Evolutionary conservation across 495 filamentous ascomycete species (phyloP).

Genomic region (Hypoxylon trugodes): DNA sequence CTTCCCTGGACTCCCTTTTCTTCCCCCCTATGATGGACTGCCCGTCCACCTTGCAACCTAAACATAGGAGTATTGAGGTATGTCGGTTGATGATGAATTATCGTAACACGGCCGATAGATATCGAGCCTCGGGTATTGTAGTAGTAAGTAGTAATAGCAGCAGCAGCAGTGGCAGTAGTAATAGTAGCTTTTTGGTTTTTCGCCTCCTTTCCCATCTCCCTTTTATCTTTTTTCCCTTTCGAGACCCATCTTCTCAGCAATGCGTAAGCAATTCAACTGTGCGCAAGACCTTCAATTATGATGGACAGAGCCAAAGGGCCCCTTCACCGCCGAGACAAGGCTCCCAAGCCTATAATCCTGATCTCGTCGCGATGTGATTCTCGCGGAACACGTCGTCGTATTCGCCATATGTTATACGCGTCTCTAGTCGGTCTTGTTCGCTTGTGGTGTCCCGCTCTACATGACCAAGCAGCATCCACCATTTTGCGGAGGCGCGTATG

Average conservation of each 20-base stretch:
- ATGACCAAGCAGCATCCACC: constrained; percentile 93
- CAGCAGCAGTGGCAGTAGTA: constrained; percentile 11
- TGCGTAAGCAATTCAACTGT: constrained; percentile 16
- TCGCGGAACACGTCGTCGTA: constrained; percentile 26
- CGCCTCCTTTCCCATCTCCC: neutral
- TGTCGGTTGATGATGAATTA: constrained; percentile 35
- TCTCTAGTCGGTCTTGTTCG: constrained; percentile 14
- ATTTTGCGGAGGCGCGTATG: constrained; percentile 91
- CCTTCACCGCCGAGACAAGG: constrained; percentile 34
- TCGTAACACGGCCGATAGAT: constrained; percentile 34
- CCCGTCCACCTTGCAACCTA: constrained; percentile 20
- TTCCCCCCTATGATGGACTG: constrained; percentile 15
- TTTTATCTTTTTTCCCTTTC: constrained; percentile 1
- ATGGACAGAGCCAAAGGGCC: constrained; percentile 16
- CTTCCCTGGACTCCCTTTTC: constrained; percentile 40
- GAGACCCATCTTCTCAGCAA: constrained; percentile 12
- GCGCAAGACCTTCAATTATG: constrained; percentile 16
- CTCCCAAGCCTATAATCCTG: constrained; percentile 31
- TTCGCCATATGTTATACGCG: constrained; percentile 3
- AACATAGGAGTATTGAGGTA: constrained; percentile 32
- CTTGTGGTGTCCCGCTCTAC: constrained; percentile 58
- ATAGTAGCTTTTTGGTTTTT: constrained; percentile 1
- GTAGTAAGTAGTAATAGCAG: constrained; percentile 13
- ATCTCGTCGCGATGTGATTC: constrained; percentile 36
- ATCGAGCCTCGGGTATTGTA: constrained; percentile 40